Percentiles rank a stretch among this genome's conserved stretches.
Evolutionary conservation across 1,139 yeast species (phyloP).

Genomic region (Suhomyces coccinellae): DNA sequence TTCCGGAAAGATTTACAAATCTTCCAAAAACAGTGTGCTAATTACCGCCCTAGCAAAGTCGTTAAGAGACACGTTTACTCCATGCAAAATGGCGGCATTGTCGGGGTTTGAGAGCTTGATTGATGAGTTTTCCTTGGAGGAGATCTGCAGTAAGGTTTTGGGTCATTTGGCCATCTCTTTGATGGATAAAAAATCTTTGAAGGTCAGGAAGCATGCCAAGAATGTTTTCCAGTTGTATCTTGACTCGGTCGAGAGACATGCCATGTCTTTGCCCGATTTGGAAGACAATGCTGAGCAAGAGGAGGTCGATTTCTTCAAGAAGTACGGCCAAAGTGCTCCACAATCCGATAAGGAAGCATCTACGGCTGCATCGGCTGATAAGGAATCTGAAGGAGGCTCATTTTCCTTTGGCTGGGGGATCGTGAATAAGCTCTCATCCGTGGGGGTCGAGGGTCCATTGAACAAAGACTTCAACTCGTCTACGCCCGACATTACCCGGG

Average conservation of each 20-base stretch:
- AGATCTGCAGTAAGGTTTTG: slow-evolving; percentile 77
- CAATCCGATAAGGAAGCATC: slow-evolving; percentile 4
- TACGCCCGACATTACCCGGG: slow-evolving; percentile 42
- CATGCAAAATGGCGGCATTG: slow-evolving; percentile 76
- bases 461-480: slow-evolving; percentile 41
- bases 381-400: slow-evolving; percentile 12
- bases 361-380: slow-evolving; percentile 1
- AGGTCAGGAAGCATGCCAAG: slow-evolving; percentile 73
- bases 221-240: slow-evolving; percentile 64
- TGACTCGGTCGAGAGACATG: slow-evolving; percentile 62
- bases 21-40: slow-evolving; percentile 67
- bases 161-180: slow-evolving; percentile 85
- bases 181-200: slow-evolving; percentile 65
- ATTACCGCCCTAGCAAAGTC: slow-evolving; percentile 88
- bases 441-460: slow-evolving; percentile 35
- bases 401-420: slow-evolving; percentile 39
- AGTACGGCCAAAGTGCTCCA: slow-evolving; percentile 20
- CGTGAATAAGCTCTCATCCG: slow-evolving; percentile 36
- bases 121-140: slow-evolving; percentile 68
- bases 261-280: slow-evolving; percentile 52
- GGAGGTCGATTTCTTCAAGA: slow-evolving; percentile 33
- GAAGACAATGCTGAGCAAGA: slow-evolving; percentile 41
- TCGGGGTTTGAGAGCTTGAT: slow-evolving; percentile 68
- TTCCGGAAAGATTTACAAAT: slow-evolving; percentile 59
- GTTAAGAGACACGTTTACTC: slow-evolving; percentile 75